Percentiles rank a stretch among this genome's conserved stretches.
Conservation (phyloP, 2,329 filamentous ascomycete genomes). For the Aphanoascus verrucosus region DNA sequence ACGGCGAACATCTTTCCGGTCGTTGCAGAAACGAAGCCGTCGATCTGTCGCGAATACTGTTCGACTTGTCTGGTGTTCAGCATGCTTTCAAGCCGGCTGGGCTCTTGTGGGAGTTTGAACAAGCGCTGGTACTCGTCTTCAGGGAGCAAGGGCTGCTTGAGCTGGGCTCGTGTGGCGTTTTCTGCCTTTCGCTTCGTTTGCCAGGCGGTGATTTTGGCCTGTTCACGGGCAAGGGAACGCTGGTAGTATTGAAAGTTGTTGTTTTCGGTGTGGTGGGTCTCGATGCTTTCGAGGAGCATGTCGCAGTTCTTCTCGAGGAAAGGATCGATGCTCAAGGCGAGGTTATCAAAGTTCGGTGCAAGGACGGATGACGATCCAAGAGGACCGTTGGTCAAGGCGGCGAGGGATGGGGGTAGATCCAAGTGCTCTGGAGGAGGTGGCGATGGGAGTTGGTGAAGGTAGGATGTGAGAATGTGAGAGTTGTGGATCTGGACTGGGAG, state of each 20-base stretch:
- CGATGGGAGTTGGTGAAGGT: slow-evolving; percentile 80
- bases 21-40: slow-evolving; percentile 85
- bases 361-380: slow-evolving; percentile 53
- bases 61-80: slow-evolving; percentile 93
- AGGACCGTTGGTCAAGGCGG: slow-evolving; percentile 60
- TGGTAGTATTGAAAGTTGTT: slow-evolving; percentile 99
- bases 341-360: slow-evolving; percentile 75
- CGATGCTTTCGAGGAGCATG: slow-evolving; percentile 88
- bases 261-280: slow-evolving; percentile 94
- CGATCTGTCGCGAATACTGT: slow-evolving; percentile 94
- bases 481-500: slow-evolving; percentile 86
- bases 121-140: slow-evolving; percentile 98
- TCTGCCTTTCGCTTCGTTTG: slow-evolving; percentile 93
- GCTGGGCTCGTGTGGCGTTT: slow-evolving; percentile 71
- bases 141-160: slow-evolving; percentile 79
- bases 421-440: slow-evolving; percentile 56
- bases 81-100: slow-evolving; percentile 84
- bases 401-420: slow-evolving; percentile 65
- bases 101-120: slow-evolving; percentile 95
- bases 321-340: slow-evolving; percentile 90
- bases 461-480: slow-evolving; percentile 90
- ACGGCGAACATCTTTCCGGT: slow-evolving; percentile 98
- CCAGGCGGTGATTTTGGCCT: slow-evolving; percentile 93
- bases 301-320: slow-evolving; percentile 98
- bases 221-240: slow-evolving; percentile 82